Conservation (phyloP, 2,329 filamentous ascomycete species). For the Arthrobotrys sphaeroides region DNA sequence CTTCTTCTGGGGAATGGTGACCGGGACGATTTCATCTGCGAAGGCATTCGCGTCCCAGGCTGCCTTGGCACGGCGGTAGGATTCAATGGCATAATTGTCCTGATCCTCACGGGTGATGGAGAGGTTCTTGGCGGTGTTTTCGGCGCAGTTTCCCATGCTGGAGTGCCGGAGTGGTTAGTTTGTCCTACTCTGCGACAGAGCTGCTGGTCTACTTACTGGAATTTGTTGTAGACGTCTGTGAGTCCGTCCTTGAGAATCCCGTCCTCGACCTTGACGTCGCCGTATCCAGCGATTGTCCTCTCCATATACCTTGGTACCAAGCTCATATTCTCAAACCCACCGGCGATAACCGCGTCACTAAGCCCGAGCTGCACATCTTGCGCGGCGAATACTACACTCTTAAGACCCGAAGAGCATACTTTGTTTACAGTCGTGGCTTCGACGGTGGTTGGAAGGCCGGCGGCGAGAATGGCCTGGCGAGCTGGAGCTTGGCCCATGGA, state of each 20-base stretch:
- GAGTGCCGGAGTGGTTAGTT: background rate
- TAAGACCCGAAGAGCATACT: constrained; percentile 90
- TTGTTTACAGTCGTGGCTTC: constrained; percentile 97
- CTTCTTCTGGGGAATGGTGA: constrained; percentile 84
- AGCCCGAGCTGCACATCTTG: constrained; percentile 94
- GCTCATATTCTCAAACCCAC: constrained; percentile 99
- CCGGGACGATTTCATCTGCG: constrained; percentile 86
- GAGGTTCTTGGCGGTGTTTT: constrained; percentile 91
- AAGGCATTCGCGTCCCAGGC: constrained; percentile 87
- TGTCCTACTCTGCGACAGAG: background rate
- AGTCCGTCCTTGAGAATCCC: constrained; percentile 93
- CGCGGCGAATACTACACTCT: constrained; percentile 87
- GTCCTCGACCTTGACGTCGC: constrained; percentile 86
- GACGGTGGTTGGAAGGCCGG: constrained; percentile 79
- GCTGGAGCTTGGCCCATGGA: constrained; percentile 88
- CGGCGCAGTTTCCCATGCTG: constrained; percentile 91
- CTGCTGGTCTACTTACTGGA: constrained; percentile 67
- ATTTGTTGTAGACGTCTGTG: constrained; percentile 94
- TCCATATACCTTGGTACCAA: constrained; percentile 89
- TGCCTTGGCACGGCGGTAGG: constrained; percentile 86
- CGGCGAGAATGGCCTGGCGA: constrained; percentile 87
- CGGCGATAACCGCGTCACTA: constrained; percentile 86
- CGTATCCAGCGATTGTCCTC: constrained; percentile 85
- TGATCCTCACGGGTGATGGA: constrained; percentile 83
- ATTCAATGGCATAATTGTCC: constrained; percentile 88